Evolutionary conservation across 345 rosid species (phyloP), one percentile per base, ranked within the genome.

Genomic region (Trapa incisa): DNA sequence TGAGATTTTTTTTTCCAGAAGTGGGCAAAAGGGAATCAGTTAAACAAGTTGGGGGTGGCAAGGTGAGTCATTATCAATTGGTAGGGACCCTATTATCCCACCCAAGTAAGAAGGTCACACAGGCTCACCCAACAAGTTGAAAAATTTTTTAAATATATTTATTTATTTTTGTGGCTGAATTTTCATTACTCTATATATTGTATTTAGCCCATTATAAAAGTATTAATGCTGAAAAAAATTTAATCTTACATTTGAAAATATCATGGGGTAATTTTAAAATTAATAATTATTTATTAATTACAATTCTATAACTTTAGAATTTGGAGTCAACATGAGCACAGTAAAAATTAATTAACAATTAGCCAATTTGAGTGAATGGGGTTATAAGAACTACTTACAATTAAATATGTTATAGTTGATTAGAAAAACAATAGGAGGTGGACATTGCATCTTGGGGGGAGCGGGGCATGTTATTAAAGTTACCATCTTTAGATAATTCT

Each of bases 71-170:
- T 36, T 50, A 61, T 68, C 66, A 2, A 37, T 6, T 45, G 13
- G 71, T 12, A 41, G 42, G 65, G 22, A 37, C 56, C 66, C 47
- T 13, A 36, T 29, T 3, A 11, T 14, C 65, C 71, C 66, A 17
- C 71, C 71, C 71, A 68, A 57, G n/a, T 9, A 57, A 41, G 71
- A 36, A 37, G 63, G 33, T 68, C 65, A 35, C 56, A 67, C 45
- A 17, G 61, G 42, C 65, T 41, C 65, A 41, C 65, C 71, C 17
- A 64, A 64, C 66, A 64, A 64, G 43, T 64, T 64, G 66, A 64
- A 64, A 64, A 54, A 22, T 22, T 22, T 22, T 22, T 22, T 0
- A 8, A 41, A 41, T 41, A 54, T 0, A 54, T 15, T 3, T 15
- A n/a, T 17, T 4, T 7, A 7, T 2, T 39, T 42, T n/a, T 64